Percentiles rank a stretch among this genome's conserved stretches.
Evolutionary conservation across 306 rosid species (phyloP).

Genomic region (Inga laurina): DNA sequence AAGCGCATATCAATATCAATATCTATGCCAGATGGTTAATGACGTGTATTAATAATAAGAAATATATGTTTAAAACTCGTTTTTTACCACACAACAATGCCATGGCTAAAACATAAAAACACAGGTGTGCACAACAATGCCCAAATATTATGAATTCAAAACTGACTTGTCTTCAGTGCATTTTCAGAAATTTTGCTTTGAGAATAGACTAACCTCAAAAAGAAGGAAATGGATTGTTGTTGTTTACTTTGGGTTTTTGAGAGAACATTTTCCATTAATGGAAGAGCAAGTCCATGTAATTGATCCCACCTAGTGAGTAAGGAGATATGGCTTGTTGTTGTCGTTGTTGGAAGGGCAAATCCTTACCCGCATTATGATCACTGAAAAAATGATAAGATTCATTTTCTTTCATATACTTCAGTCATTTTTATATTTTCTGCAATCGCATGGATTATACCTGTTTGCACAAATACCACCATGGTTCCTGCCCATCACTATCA

Average conservation of each 20-base stretch:
- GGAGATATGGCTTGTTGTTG: no score
- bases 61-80: background rate
- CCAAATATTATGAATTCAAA: slow-evolving; percentile 19
- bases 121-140: background rate
- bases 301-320: no score
- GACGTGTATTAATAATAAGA: background rate
- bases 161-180: background rate
- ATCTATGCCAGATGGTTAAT: background rate
- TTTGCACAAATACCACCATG: background rate
- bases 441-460: background rate
- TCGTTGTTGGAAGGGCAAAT: background rate
- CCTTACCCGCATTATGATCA: background rate
- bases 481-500: background rate
- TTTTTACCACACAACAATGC: background rate
- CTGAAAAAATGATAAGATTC: background rate
- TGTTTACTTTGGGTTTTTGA: background rate
- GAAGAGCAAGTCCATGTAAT: background rate
- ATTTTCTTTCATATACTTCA: background rate
- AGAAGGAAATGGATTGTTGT: background rate
- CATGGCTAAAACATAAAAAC: background rate
- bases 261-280: background rate
- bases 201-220: slow-evolving; percentile 18
- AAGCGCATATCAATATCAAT: background rate
- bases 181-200: slow-evolving; percentile 5
- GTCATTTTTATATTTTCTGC: background rate